phyloP scores from a whole-genome alignment of 1,139 yeast species.

The Yamadazyma pseudoaaseri region DNA sequence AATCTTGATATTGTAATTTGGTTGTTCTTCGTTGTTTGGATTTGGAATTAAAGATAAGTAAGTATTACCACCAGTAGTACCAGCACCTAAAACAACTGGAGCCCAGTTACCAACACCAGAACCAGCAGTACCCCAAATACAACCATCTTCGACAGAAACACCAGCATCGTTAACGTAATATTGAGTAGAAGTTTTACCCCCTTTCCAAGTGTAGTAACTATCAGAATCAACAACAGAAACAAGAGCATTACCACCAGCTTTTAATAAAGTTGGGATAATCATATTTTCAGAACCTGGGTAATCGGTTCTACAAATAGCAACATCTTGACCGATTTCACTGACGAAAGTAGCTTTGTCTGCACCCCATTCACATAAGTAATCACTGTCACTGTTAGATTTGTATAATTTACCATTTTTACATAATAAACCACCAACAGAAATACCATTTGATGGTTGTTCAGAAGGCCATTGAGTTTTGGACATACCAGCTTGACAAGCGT shows the following conservation, averaged over 20 bases:
- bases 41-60: conserved; percentile 93
- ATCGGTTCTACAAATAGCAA: conserved; percentile 95
- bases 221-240: conserved; percentile 78
- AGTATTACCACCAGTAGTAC: conserved; percentile 72
- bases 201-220: conserved; percentile 78
- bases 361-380: conserved; percentile 86
- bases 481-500: conserved; percentile 96
- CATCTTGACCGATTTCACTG: conserved; percentile 59
- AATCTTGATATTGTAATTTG: conserved; percentile 85
- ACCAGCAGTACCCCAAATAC: conserved; percentile 85
- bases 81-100: conserved; percentile 94
- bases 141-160: conserved; percentile 83
- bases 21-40: conserved; percentile 77
- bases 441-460: conserved; percentile 80
- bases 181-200: conserved; percentile 86
- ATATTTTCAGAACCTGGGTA: conserved; percentile 99
- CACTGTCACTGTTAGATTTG: conserved; percentile 64
- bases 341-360: conserved; percentile 64
- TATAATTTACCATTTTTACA: conserved; percentile 80
- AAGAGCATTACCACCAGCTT: conserved; percentile 63
- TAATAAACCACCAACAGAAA: conserved; percentile 83
- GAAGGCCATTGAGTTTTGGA: conserved; percentile 97
- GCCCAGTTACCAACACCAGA: conserved; percentile 97
- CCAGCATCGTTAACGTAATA: conserved; percentile 98
- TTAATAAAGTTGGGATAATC: conserved; percentile 86